Evolutionary conservation across 192 early-diverging fungal species (phyloP).

Genomic region (Chytriomyces sp.): DNA sequence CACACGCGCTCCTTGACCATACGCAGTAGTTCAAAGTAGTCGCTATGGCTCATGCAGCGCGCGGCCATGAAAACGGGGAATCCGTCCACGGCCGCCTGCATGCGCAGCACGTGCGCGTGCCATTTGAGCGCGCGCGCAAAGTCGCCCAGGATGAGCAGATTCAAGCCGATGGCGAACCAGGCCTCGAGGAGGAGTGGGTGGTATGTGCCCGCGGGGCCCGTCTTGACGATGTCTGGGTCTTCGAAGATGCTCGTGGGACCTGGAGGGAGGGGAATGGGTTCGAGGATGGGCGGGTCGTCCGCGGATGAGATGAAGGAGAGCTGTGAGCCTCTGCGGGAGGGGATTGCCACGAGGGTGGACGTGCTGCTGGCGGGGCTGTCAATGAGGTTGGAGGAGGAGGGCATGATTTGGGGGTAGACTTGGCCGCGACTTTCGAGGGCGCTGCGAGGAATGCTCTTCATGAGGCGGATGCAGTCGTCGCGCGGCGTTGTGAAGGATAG

Average conservation of each 20-base stretch:
- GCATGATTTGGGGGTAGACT: too few species aligned
- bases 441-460: conserved; percentile 21
- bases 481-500: not conserved
- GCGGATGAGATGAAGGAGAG: not conserved
- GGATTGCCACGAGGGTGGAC: not conserved
- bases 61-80: conserved; percentile 48
- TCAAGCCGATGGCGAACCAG: conserved; percentile 46
- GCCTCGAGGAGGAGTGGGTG: conserved; percentile 46
- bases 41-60: conserved; percentile 46
- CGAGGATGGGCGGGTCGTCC: too few species aligned
- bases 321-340: not conserved
- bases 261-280: not conserved
- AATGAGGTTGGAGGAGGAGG: not conserved
- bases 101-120: conserved; percentile 34
- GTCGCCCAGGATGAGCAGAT: conserved; percentile 42
- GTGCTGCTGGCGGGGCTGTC: not conserved
- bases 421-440: not conserved
- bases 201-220: conserved; percentile 39
- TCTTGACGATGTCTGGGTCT: not conserved
- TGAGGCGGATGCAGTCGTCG: not conserved
- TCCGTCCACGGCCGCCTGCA: conserved; percentile 36
- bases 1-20: conserved; percentile 5
- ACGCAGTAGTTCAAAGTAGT: conserved; percentile 43
- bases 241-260: not conserved
- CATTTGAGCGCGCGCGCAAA: conserved; percentile 32